These are phyloP conservation scores for Nematodospora anomalae DNA, from an alignment of 1,139 yeast genomes.

Conservation along the genomic window DNA sequence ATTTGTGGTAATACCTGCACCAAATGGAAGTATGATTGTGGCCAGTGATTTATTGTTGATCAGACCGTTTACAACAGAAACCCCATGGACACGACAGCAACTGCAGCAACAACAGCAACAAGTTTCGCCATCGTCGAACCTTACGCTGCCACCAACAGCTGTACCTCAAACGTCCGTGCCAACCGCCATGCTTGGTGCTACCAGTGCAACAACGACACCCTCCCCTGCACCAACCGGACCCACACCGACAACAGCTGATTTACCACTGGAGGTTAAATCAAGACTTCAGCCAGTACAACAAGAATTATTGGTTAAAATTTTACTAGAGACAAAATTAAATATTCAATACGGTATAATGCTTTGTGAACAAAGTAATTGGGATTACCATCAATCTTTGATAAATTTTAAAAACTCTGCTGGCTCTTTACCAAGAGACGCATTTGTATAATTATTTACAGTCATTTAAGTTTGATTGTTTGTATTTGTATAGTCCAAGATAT, in stretches of 20 bases:
- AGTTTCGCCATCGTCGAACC: constrained; percentile 47
- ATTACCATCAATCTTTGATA: constrained; percentile 64
- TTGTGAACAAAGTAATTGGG: constrained; percentile 88
- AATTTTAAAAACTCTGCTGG: constrained; percentile 67
- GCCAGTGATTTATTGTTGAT: constrained; percentile 81
- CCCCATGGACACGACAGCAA: constrained; percentile 74
- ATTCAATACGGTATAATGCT: constrained; percentile 80
- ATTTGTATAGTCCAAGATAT: no score
- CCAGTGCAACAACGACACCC: constrained; percentile 27
- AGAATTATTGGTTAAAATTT: constrained; percentile 62
- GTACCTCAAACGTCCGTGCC: constrained; percentile 44
- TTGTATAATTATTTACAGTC: constrained; percentile 10
- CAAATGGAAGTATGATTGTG: constrained; percentile 68
- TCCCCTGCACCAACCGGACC: constrained; percentile 25
- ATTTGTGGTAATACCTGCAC: constrained; percentile 74
- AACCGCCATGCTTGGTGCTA: constrained; percentile 65
- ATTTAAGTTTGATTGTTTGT: no score
- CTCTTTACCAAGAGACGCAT: constrained; percentile 48
- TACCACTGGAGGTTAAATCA: constrained; percentile 56
- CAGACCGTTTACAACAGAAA: constrained; percentile 58
- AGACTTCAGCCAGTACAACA: constrained; percentile 57
- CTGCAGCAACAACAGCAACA: constrained; percentile 12
- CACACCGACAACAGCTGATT: constrained; percentile 34
- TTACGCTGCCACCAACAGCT: constrained; percentile 15
- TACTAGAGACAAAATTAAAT: constrained; percentile 73